Base-by-base conservation (phyloP, 176 grass and related monocot species). In the Oryza meyeriana region DNA sequence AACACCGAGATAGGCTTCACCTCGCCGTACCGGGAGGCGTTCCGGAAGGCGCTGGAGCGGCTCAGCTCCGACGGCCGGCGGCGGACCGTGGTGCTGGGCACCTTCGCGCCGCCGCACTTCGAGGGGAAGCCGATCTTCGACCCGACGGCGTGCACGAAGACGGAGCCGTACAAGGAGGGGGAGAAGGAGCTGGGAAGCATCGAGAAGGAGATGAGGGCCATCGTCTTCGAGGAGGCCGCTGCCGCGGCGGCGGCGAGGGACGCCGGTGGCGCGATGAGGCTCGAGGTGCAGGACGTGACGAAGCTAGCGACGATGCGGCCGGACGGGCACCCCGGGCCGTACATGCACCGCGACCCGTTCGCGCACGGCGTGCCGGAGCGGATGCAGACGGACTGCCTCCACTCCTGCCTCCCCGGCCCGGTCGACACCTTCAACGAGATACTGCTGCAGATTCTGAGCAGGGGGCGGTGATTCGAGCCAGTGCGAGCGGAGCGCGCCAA, bases 341-440 rank as follows among this genome's bases (percentile, higher is more conserved):
- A 95, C 79, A 84, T 92, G 87, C 62, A 86, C 7, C 82, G 81
- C 3, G 69, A 92, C 76, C 85, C 93, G 20, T 93, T 90, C 47
- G 72, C 76, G 1, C 26, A 17, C 33, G 79, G 81, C 31, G 59
- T 50, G 74, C 73, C 66, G 35, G 82, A 86, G 48, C 75, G 57
- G 74, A 25, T 92, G 27, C 61, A 66, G 48, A 84, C 48, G 13
- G 88, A 92, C 71, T 95, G 93, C 73, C 82, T 95, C 58, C 93
- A 95, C 30, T 95, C 84, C 71, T 95, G 87, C 79, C 52, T 95
- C 13, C 90, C 90, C 0, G 93, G 90, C 8, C 90, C 93, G 4
- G 81, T 90, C 0, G 93, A 95, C 73, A 79, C 87, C 0, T 95
- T 86, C 78, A 95, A 92, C 26, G 81, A 92, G 78, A 84, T 95